phyloP scores from a whole-genome alignment of 1,139 yeast species.

The Debaryomycetaceae sp. region DNA sequence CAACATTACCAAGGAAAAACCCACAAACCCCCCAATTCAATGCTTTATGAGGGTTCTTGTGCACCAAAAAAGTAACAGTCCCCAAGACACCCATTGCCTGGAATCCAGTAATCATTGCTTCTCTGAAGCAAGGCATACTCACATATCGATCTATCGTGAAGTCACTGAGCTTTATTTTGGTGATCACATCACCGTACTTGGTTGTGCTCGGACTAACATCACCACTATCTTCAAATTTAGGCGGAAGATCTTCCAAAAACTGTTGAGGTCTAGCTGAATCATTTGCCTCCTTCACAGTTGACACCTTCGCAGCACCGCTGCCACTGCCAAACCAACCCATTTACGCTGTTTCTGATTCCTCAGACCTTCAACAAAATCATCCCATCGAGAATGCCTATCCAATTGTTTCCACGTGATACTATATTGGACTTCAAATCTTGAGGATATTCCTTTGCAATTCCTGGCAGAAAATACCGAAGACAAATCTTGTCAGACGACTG shows the following conservation, averaged over 20 bases:
- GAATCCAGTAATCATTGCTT: constrained; percentile 83
- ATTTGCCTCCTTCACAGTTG: constrained; percentile 21
- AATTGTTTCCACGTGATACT: too few species aligned
- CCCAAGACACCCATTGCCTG: constrained; percentile 82
- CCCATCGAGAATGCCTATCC: too few species aligned
- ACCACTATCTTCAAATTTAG: constrained; percentile 43
- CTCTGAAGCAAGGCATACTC: constrained; percentile 83
- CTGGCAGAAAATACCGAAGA: too few species aligned
- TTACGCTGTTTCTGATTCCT: too few species aligned
- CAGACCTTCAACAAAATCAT: too few species aligned
- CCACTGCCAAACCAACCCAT: constrained; percentile 37
- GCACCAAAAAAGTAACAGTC: constrained; percentile 65
- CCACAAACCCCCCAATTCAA: constrained; percentile 86
- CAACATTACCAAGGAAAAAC: constrained; percentile 71
- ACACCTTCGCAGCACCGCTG: constrained; percentile 23
- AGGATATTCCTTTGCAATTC: too few species aligned
- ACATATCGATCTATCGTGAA: constrained; percentile 55
- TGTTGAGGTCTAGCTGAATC: constrained; percentile 14
- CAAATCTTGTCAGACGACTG: too few species aligned
- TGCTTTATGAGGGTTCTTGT: constrained; percentile 59
- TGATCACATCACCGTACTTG: constrained; percentile 30
- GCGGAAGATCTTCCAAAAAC: constrained; percentile 38
- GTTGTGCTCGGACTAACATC: constrained; percentile 12
- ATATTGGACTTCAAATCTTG: too few species aligned
- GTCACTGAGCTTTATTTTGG: constrained; percentile 40